phyloP scores from a whole-genome alignment of 2,329 filamentous ascomycete species.

The Pseudogymnoascus sp. region DNA sequence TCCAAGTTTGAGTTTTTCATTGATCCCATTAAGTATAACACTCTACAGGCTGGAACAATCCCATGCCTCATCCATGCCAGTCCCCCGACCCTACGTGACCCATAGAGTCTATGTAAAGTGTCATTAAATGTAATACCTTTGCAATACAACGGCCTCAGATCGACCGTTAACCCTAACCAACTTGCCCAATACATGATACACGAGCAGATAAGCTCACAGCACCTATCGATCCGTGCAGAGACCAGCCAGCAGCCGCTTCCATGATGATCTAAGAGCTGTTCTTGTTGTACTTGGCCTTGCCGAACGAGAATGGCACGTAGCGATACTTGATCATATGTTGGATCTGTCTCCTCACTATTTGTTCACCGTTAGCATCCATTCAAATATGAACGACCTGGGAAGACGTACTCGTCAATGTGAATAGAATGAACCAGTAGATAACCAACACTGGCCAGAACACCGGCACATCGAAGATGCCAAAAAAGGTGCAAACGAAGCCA shows the following conservation, averaged over 20 bases:
- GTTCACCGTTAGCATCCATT: not conserved
- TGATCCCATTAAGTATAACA: constrained; percentile 6
- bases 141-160: not conserved
- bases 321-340: constrained; percentile 99
- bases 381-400: not conserved
- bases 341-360: constrained; percentile 90
- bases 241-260: not conserved
- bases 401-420: constrained; percentile 82
- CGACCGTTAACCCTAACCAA: not conserved
- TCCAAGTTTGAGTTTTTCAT: not conserved
- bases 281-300: constrained; percentile 74
- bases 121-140: not conserved
- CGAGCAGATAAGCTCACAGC: constrained; percentile 3
- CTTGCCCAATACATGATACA: not conserved
- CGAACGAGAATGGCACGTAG: constrained; percentile 88
- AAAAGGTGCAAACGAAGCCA: constrained; percentile 82
- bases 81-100: not conserved
- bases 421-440: constrained; percentile 97
- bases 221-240: not conserved
- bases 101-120: not conserved
- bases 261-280: constrained; percentile 36
- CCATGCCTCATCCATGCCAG: constrained; percentile 1
- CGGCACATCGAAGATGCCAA: constrained; percentile 81
- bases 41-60: constrained; percentile 1
- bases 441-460: constrained; percentile 99